phyloP scores from a whole-genome alignment of 2,329 filamentous ascomycete genomes.

The Trichoderma atrobrunneum region DNA sequence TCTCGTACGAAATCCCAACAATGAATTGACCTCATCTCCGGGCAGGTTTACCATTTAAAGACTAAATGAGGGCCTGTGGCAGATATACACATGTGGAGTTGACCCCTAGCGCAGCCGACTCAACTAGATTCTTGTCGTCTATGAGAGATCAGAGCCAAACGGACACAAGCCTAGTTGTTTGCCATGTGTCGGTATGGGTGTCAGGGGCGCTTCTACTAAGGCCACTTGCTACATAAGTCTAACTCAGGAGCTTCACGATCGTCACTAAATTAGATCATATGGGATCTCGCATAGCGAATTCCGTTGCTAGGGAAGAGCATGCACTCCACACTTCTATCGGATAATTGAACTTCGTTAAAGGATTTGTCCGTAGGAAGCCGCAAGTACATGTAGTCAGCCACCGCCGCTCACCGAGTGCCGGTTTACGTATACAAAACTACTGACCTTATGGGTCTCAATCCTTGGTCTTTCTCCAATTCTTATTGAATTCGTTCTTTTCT shows the following conservation, averaged over 20 bases:
- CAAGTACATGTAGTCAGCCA: neutral
- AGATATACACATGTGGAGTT: conserved; percentile 4
- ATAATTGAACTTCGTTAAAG: neutral
- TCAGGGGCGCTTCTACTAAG: neutral
- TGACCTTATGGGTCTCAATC: neutral
- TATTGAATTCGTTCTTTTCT: neutral
- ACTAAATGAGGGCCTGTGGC: neutral
- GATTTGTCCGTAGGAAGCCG: neutral
- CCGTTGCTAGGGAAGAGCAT: neutral
- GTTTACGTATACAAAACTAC: neutral
- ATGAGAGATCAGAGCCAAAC: neutral
- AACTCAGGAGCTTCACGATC: neutral
- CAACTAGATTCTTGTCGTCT: neutral
- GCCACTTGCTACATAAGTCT: neutral
- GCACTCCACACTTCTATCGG: neutral
- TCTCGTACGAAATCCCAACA: neutral
- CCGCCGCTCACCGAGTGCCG: neutral
- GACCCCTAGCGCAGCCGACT: neutral
- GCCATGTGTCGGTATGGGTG: neutral
- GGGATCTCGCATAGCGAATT: neutral
- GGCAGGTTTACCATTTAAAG: neutral
- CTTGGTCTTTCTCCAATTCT: neutral
- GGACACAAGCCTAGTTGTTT: neutral
- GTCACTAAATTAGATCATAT: neutral
- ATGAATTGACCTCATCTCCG: neutral